Evolutionary conservation across 768 basidiomycete genomes (phyloP).

Genomic region (Tylopilus sp.): DNA sequence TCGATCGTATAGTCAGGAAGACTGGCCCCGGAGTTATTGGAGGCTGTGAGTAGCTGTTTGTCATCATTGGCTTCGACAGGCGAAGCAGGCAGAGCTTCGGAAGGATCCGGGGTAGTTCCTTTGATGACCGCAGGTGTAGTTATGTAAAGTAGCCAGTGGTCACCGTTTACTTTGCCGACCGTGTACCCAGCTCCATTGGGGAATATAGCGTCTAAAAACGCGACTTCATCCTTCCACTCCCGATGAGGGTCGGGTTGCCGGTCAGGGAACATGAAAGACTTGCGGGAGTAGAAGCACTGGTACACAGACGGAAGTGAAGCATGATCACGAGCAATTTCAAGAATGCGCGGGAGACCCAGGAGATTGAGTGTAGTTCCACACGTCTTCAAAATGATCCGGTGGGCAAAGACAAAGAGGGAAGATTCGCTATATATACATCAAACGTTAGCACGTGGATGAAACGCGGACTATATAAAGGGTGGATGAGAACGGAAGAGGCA

Average conservation of each 20-base stretch:
- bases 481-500: neutral
- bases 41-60: slow-evolving; percentile 5
- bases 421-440: slow-evolving; percentile 81
- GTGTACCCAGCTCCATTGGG: slow-evolving; percentile 89
- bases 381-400: slow-evolving; percentile 96
- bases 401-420: slow-evolving; percentile 90
- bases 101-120: slow-evolving; percentile 21
- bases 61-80: slow-evolving; percentile 14
- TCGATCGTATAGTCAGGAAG: slow-evolving; percentile 88
- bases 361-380: slow-evolving; percentile 99
- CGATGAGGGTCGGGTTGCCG: slow-evolving; percentile 88
- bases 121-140: slow-evolving; percentile 51
- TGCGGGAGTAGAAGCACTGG: slow-evolving; percentile 96
- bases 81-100: slow-evolving; percentile 13
- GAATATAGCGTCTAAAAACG: slow-evolving; percentile 88
- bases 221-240: slow-evolving; percentile 92
- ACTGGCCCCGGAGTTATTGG: slow-evolving; percentile 11
- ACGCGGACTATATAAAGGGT: slow-evolving; percentile 3
- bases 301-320: slow-evolving; percentile 70
- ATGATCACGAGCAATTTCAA: slow-evolving; percentile 79
- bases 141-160: slow-evolving; percentile 97
- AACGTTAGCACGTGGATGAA: slow-evolving; percentile 8
- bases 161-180: slow-evolving; percentile 95
- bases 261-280: slow-evolving; percentile 99
- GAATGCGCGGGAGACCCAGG: slow-evolving; percentile 89